Evolutionary conservation across 2,329 filamentous ascomycete species (phyloP), one percentile per base, ranked within the genome.

Genomic region (Mycocentrospora acerina): DNA sequence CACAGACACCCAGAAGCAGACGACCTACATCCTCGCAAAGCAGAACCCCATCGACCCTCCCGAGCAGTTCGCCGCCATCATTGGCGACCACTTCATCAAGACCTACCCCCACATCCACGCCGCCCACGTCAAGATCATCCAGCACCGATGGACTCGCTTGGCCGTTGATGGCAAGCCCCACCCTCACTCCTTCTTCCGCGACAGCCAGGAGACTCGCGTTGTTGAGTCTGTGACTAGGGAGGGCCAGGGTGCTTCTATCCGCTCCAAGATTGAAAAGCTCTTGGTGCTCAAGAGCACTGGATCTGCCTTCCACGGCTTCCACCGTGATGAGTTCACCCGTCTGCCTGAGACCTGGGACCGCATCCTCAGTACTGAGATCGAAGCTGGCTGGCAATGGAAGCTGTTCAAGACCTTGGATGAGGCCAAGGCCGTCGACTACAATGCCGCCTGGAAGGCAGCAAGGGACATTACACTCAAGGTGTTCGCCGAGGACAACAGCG

Each of bases 1-100:
- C 49, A 98, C 93, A 45, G 93, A 98, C 71, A 91, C 90, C 17
- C 95, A 97, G 74, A 98, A 98, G 77, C 95, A 98, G 73, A 97
- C 71, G 35, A 62, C 61, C 56, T 95, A 93, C 76, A 90, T 98
- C 72, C 85, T 88, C 64, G 91, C 93, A 62, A 96, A 95, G 75
- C 85, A 94, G 72, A 78, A 94, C 74, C 88, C 90, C 24, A 86
- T 98, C 57, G 89, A 85, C 55, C 90, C 93, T 12, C 91, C 93
- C 0, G 93, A 98, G 76, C 82, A 95, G 48, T 98, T 88, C 68
- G 91, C 87, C 53, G 81, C 85, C 59, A 86, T 87, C 56, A 76
- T 98, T 36, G 90, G 87, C 56, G 79, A 82, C 53, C 93, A 98
- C 76, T 97, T 97, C 73, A 72, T 96, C 63, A 79, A 87, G 57